phyloP scores from a whole-genome alignment of 2,329 filamentous ascomycete species.

The Onygenales sp. region DNA sequence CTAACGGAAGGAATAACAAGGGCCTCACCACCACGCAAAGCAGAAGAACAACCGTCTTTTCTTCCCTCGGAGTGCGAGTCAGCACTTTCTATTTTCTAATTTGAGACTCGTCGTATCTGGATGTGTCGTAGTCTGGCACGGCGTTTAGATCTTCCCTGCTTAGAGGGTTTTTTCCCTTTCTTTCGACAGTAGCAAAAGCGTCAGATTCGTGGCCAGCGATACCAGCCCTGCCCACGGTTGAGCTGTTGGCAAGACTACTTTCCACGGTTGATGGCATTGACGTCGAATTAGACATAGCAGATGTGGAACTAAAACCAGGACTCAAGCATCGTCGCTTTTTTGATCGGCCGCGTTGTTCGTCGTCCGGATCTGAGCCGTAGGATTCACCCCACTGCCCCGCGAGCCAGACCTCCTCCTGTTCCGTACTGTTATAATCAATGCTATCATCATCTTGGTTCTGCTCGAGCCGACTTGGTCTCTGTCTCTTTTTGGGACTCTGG shows the following conservation, averaged over 20 bases:
- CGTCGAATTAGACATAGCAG: not conserved
- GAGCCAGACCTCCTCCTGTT: not conserved
- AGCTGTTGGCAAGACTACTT: not conserved
- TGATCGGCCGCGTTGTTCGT: not conserved
- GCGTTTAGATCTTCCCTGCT: not conserved
- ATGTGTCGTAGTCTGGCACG: not conserved
- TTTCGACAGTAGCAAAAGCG: not conserved
- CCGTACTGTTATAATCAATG: not conserved
- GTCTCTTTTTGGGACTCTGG: constrained; percentile 1
- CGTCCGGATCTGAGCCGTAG: not conserved
- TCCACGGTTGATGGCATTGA: not conserved
- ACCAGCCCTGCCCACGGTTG: not conserved
- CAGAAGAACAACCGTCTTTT: no score
- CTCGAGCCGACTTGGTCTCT: not conserved
- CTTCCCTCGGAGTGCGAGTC: no score
- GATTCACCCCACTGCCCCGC: not conserved
- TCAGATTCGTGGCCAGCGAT: not conserved
- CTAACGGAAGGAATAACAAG: no score
- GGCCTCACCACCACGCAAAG: no score
- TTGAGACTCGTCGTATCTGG: not conserved
- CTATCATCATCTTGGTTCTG: not conserved
- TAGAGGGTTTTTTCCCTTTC: not conserved
- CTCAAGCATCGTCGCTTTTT: not conserved
- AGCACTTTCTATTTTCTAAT: no score
- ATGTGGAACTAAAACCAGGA: not conserved